Base-by-base conservation (phyloP, 2,329 filamentous ascomycete species). In the Alternaria arborescens region DNA sequence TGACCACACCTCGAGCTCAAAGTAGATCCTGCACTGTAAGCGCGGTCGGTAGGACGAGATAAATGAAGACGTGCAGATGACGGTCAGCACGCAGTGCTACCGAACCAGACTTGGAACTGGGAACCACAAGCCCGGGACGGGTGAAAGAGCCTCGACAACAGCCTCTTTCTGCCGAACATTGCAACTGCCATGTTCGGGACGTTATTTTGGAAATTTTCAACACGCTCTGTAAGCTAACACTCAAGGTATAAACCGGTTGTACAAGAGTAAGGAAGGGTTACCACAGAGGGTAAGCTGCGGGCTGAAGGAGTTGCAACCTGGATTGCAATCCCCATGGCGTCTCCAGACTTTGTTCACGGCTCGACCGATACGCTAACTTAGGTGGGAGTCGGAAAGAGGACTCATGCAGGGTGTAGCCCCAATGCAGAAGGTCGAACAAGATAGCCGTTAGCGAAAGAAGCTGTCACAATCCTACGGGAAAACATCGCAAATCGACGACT, bases 61-160 rank as follows among this genome's bases (percentile, higher is more conserved):
- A 66, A 40, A 67, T 64, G 57, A 66, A 61, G 53, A 61, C 52
- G 48, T 57, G 60, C 60, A 72, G 69, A 71, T 76, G 72, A 76
- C 69, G 64, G 65, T 76, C 56, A 73, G 70, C 69, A 68, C 40
- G 70, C 64, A 60, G 69, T 75, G 69, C 61, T 64, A 74, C 72
- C 60, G 55, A 66, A 52, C 56, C 63, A 68, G 59, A 62, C 53
- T 48, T 53, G 65, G 65, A 63, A 56, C 48, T 43, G 59, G 52
- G 43, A 64, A 66, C 62, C 52, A 52, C 11, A 34, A 22, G 24
- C 52, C 60, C 43, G 66, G 64, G 46, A 58, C 50, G 14, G 24
- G 44, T 18, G 53, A 58, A 41, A n/a, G 43, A 56, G 42, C n/a
- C 44, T 52, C 46, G 36, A 52, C 54, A 58, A 58, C 50, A 41